Evolutionary conservation across 768 basidiomycete species (phyloP).

Genomic region (Tricholoma furcatifolium): DNA sequence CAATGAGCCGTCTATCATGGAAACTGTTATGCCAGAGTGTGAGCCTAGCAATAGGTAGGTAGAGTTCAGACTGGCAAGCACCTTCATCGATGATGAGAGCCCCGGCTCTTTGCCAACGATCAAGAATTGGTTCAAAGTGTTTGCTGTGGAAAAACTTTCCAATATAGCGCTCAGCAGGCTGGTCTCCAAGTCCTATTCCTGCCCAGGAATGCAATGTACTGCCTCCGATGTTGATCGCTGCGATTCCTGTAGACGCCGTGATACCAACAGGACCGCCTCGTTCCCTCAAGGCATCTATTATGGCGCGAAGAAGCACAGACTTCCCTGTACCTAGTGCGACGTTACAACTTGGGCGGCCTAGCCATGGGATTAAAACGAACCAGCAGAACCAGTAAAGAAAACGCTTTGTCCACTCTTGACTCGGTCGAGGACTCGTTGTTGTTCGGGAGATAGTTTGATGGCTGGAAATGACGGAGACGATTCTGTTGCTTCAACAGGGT

Average conservation of each 20-base stretch:
- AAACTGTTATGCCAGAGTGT: conserved; percentile 56
- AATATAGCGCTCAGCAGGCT: conserved; percentile 47
- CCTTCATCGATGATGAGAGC: conserved; percentile 87
- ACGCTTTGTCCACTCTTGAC: conserved; percentile 65
- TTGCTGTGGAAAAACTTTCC: conserved; percentile 50
- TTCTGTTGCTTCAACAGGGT: not conserved
- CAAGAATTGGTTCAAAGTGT: conserved; percentile 36
- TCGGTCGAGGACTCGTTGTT: conserved; percentile 42
- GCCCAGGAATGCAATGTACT: conserved; percentile 81
- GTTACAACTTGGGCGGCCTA: not conserved
- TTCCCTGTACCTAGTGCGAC: conserved; percentile 41
- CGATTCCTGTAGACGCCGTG: conserved; percentile 80
- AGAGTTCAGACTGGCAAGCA: conserved; percentile 29
- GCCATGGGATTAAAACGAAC: conserved; percentile 28
- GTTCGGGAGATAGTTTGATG: conserved; percentile 52
- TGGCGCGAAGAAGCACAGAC: conserved; percentile 75
- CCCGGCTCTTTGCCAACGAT: conserved; percentile 60
- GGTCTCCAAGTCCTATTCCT: conserved; percentile 74
- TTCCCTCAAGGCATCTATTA: conserved; percentile 51
- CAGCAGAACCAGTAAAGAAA: conserved; percentile 88
- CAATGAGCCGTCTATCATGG: conserved; percentile 80
- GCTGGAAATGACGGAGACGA: not conserved
- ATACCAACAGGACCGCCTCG: conserved; percentile 50
- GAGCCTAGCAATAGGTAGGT: not conserved
- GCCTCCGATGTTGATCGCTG: conserved; percentile 82